phyloP scores from a whole-genome alignment of 2,329 filamentous ascomycete genomes.

The Coniochaeta prunicola region DNA sequence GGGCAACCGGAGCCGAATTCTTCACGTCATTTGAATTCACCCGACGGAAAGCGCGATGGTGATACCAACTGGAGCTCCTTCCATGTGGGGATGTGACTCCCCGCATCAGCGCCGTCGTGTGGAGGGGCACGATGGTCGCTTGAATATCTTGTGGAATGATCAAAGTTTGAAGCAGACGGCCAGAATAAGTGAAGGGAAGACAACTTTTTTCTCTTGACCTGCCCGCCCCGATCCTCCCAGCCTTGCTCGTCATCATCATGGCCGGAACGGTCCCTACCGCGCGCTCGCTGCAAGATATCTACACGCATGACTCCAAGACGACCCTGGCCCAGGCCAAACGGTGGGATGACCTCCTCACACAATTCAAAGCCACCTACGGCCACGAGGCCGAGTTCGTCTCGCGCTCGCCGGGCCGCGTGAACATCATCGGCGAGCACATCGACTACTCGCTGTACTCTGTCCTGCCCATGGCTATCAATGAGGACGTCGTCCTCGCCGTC shows the following conservation, averaged over 20 bases:
- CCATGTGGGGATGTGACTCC: background rate
- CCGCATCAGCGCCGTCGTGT: background rate
- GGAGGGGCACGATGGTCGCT: too few relatives aligned
- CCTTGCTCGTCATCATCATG: slow-evolving; percentile 29
- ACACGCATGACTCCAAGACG: slow-evolving; percentile 67
- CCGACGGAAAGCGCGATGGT: background rate
- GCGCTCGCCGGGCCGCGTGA: slow-evolving; percentile 87
- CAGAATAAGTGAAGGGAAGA: background rate
- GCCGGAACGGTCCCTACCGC: slow-evolving; percentile 63
- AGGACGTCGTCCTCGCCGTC: slow-evolving; percentile 85
- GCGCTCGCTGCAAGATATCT: slow-evolving; percentile 71
- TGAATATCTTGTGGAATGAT: too few relatives aligned
- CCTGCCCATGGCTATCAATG: slow-evolving; percentile 88
- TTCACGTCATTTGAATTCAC: background rate
- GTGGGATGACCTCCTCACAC: slow-evolving; percentile 66
- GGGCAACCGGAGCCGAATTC: background rate
- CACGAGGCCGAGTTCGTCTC: slow-evolving; percentile 71
- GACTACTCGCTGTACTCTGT: slow-evolving; percentile 97
- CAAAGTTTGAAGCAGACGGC: background rate
- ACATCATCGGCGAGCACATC: slow-evolving; percentile 98
- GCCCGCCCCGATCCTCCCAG: background rate
- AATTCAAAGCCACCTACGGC: slow-evolving; percentile 66
- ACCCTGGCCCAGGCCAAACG: slow-evolving; percentile 59
- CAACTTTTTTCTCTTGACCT: background rate
- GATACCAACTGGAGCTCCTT: background rate